Evolutionary conservation across 2,329 filamentous ascomycete species (phyloP).

Genomic region (Dothistroma septosporum): DNA sequence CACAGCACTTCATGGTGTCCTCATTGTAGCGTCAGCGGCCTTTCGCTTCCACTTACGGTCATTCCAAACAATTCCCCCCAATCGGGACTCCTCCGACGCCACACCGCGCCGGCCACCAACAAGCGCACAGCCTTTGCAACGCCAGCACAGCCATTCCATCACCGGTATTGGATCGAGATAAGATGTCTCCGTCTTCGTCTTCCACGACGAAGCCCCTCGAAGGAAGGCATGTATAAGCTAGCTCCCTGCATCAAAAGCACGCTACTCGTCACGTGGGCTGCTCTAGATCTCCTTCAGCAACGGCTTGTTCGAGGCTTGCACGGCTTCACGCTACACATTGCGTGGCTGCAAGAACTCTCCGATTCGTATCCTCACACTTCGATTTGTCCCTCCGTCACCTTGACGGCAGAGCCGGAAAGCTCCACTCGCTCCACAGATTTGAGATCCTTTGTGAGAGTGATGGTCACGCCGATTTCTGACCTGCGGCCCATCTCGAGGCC

Average conservation of each 20-base stretch:
- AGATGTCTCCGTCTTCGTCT: background rate
- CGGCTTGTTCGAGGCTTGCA: background rate
- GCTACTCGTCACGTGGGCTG: background rate
- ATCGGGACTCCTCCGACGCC: background rate
- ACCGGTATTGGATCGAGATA: background rate
- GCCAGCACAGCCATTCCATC: background rate
- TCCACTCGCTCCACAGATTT: constrained; percentile 39
- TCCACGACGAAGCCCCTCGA: background rate
- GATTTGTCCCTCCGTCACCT: constrained; percentile 39
- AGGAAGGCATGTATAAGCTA: background rate
- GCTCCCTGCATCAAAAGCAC: background rate
- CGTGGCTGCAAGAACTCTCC: background rate
- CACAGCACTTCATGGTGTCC: too few relatives aligned
- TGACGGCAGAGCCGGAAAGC: constrained; percentile 43
- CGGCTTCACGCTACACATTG: background rate
- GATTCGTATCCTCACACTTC: constrained; percentile 9
- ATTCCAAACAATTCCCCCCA: background rate
- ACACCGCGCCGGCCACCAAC: background rate
- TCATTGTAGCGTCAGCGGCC: background rate
- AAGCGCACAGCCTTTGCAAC: background rate
- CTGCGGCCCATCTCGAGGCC: constrained; percentile 51
- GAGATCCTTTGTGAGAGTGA: constrained; percentile 39
- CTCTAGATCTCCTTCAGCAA: background rate
- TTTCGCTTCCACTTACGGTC: background rate
- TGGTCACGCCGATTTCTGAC: constrained; percentile 48